Conservation (phyloP, 495 filamentous ascomycete genomes). For the Xylaria nigripes region DNA sequence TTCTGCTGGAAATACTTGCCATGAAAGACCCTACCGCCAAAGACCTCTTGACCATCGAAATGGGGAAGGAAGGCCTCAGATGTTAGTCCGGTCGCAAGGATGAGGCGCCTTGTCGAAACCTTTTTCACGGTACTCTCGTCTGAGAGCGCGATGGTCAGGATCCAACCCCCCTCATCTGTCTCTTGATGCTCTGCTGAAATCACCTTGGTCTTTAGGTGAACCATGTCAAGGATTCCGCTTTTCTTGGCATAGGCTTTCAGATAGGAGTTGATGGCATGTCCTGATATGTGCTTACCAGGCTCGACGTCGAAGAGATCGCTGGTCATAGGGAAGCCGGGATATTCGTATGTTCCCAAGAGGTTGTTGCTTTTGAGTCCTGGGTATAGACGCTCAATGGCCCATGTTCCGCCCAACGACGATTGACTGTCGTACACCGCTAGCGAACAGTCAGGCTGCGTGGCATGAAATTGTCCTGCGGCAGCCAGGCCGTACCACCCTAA, state of each 20-base stretch:
- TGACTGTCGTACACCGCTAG: slow-evolving; percentile 34
- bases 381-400: slow-evolving; percentile 57
- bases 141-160: slow-evolving; percentile 22
- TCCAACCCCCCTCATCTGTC: slow-evolving; percentile 25
- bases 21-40: slow-evolving; percentile 52
- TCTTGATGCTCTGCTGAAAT: slow-evolving; percentile 39
- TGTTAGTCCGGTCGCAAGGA: slow-evolving; percentile 26
- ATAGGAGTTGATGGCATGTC: slow-evolving; percentile 53
- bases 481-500: slow-evolving; percentile 37
- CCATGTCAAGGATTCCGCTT: slow-evolving; percentile 43
- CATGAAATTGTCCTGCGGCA: slow-evolving; percentile 35
- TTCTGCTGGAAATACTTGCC: slow-evolving; percentile 43
- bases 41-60: slow-evolving; percentile 24
- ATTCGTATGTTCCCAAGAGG: slow-evolving; percentile 56
- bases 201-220: slow-evolving; percentile 48
- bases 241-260: slow-evolving; percentile 48
- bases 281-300: slow-evolving; percentile 58
- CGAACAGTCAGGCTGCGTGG: slow-evolving; percentile 30
- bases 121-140: slow-evolving; percentile 6
- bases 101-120: slow-evolving; percentile 18
- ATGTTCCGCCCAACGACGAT: slow-evolving; percentile 55
- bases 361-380: slow-evolving; percentile 57
- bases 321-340: slow-evolving; percentile 67
- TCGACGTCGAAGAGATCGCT: slow-evolving; percentile 48
- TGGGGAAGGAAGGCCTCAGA: slow-evolving; percentile 25